phyloP scores from a whole-genome alignment of 1,284 basidiomycete genomes.

The Ganoderma lucidum region DNA sequence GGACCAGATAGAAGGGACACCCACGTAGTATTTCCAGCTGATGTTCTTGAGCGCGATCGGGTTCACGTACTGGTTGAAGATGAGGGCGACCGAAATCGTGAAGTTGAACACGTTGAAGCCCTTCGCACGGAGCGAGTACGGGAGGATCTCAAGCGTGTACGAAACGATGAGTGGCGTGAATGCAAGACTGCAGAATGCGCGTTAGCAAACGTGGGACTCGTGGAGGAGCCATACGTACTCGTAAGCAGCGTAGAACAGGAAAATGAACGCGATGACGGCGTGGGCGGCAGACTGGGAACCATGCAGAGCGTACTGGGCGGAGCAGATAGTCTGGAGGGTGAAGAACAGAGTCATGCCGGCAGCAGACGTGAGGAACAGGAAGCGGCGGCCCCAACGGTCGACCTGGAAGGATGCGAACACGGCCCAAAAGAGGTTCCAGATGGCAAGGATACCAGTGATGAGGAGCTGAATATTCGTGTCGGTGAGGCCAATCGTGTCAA shows the following conservation, averaged over 20 bases:
- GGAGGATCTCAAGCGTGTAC: slow-evolving; percentile 80
- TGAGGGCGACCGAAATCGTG: slow-evolving; percentile 68
- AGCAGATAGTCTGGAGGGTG: slow-evolving; percentile 75
- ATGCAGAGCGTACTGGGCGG: slow-evolving; percentile 64
- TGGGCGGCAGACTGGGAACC: slow-evolving; percentile 57
- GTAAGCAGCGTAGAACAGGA: slow-evolving; percentile 75
- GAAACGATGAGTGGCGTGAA: slow-evolving; percentile 79
- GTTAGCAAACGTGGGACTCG: background rate
- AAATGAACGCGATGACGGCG: slow-evolving; percentile 80
- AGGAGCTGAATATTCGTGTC: slow-evolving; percentile 60
- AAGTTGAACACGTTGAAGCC: slow-evolving; percentile 80
- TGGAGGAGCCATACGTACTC: slow-evolving; percentile 52
- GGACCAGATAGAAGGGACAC: slow-evolving; percentile 18
- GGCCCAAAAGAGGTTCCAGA: slow-evolving; percentile 78
- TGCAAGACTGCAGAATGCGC: slow-evolving; percentile 55
- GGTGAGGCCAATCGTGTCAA: slow-evolving; percentile 76
- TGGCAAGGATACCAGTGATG: slow-evolving; percentile 58
- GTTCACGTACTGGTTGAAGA: slow-evolving; percentile 87
- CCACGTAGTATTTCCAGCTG: slow-evolving; percentile 58
- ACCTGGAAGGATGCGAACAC: slow-evolving; percentile 63
- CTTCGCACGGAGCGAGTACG: slow-evolving; percentile 78
- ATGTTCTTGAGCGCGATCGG: slow-evolving; percentile 69
- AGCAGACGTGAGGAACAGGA: slow-evolving; percentile 70
- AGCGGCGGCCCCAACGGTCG: slow-evolving; percentile 66
- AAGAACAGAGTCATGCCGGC: slow-evolving; percentile 78